Evolutionary conservation across 2,329 filamentous ascomycete genomes (phyloP), one percentile per base, ranked within the genome.

Genomic region (Nigrospora osmanthi): DNA sequence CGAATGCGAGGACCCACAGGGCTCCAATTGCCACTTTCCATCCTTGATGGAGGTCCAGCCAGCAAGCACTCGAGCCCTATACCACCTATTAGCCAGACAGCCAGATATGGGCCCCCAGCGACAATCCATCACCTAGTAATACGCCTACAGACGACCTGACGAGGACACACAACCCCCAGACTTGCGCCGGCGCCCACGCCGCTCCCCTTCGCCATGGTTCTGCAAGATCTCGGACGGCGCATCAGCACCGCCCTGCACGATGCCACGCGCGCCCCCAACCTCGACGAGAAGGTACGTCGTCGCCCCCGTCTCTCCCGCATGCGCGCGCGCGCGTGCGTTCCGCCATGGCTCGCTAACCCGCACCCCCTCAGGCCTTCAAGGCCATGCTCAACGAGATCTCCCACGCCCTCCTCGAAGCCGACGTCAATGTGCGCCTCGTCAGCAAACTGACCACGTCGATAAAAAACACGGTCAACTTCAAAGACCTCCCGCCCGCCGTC

Each of bases 381-480:
- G 78, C 79, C 58, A 98, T 98, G 93, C 79, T 98, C 65, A 97
- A 97, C 71, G 90, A 97, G 69, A 97, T 98, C 59, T 95, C 89
- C 65, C 82, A 90, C 53, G 93, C 93, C 50, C 86, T 98, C 16
- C 81, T 97, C 61, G 90, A 95, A 74, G 89, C 93, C 67, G 93
- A 98, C 59, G 93, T 98, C 61, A 98, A 97, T 65, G 87, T 98
- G 53, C 86, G 87, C 58, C 87, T 98, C 43, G 93, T 98, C 48
- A 83, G 87, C 59, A 83, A 85, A 57, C 81, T 98, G 40, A 89
- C 91, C 55, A 95, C 94, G 66, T 94, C 90, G 32, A 97, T 98
- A 63, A 89, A 89, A 63, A 70, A 78, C 47, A 80, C 84, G 31
- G 93, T 98, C 67, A 95, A 96, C 70, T 95, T 98, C 72, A 89